These are phyloP conservation scores for Leccinum incarnatum DNA, from an alignment of 768 basidiomycete genomes.

Conservation along the genomic window DNA sequence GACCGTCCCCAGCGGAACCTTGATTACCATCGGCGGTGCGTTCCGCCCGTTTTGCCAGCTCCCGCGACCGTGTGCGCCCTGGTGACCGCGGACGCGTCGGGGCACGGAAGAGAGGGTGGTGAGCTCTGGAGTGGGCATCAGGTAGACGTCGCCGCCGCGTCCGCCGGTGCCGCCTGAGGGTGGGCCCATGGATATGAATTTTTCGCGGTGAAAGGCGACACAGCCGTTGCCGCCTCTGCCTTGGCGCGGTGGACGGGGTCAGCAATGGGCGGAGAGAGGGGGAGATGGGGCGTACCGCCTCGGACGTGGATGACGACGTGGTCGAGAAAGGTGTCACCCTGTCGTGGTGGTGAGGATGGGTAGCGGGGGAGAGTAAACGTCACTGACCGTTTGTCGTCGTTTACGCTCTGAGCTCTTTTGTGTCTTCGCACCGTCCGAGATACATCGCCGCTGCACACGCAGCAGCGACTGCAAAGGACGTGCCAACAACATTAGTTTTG, in stretches of 20 bases:
- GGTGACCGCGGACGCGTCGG: constrained; percentile 60
- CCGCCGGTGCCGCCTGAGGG: constrained; percentile 95
- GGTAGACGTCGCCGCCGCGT: constrained; percentile 81
- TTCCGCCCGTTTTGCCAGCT: constrained; percentile 83
- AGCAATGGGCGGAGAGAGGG: neutral
- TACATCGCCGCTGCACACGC: neutral
- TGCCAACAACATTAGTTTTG: neutral
- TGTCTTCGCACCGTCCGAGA: neutral
- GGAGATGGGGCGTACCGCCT: constrained; percentile 49
- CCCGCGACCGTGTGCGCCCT: constrained; percentile 75
- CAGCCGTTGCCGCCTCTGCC: constrained; percentile 90
- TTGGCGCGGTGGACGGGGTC: constrained; percentile 24
- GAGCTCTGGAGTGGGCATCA: constrained; percentile 73
- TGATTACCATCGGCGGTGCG: constrained; percentile 69
- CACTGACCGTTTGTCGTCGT: constrained; percentile 61
- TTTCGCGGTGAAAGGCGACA: constrained; percentile 90
- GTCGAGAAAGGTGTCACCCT: constrained; percentile 83
- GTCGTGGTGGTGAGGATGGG: constrained; percentile 6
- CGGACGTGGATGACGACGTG: constrained; percentile 75
- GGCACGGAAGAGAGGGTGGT: constrained; percentile 75
- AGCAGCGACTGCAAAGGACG: neutral
- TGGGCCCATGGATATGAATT: constrained; percentile 77
- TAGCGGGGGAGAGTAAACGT: neutral
- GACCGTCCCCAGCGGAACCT: constrained; percentile 88
- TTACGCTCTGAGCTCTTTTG: constrained; percentile 72